Conservation (phyloP, 1,284 basidiomycete genomes). For the Rhodotorula sp. region DNA sequence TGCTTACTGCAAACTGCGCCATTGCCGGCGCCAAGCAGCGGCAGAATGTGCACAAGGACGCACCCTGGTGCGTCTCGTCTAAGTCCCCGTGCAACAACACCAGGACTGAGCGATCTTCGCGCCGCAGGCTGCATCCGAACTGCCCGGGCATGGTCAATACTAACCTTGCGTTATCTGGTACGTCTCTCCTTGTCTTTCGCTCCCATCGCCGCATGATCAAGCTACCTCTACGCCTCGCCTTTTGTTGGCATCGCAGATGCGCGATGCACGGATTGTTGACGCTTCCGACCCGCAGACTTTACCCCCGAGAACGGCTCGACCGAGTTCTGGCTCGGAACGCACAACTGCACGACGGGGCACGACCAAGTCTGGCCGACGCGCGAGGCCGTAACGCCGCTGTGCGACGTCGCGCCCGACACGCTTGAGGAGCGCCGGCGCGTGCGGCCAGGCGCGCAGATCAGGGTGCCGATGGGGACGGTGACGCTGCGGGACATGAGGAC, state of each 20-base stretch:
- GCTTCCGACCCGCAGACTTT: slow-evolving; percentile 4
- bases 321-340: slow-evolving; percentile 31
- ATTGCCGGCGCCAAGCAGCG: not conserved
- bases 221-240: no score
- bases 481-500: slow-evolving; percentile 21
- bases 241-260: not conserved
- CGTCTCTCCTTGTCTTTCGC: not conserved
- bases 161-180: slow-evolving; percentile 4
- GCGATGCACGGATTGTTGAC: no score
- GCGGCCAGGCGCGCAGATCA: slow-evolving; percentile 12
- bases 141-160: slow-evolving; percentile 18
- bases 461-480: slow-evolving; percentile 14
- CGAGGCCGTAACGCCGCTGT: not conserved
- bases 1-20: slow-evolving; percentile 20
- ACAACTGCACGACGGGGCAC: not conserved
- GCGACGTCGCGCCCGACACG: slow-evolving; percentile 7
- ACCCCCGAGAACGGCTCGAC: slow-evolving; percentile 29
- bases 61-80: not conserved
- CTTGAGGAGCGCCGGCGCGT: slow-evolving; percentile 1
- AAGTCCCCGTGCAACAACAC: no score
- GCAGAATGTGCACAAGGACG: slow-evolving; percentile 18
- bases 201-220: no score
- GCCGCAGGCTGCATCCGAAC: slow-evolving; percentile 3
- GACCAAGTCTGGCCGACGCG: slow-evolving; percentile 17
- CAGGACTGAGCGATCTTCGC: no score